Conservation (phyloP, 148 eudicot species). For the Rhododendron williamsianum region DNA sequence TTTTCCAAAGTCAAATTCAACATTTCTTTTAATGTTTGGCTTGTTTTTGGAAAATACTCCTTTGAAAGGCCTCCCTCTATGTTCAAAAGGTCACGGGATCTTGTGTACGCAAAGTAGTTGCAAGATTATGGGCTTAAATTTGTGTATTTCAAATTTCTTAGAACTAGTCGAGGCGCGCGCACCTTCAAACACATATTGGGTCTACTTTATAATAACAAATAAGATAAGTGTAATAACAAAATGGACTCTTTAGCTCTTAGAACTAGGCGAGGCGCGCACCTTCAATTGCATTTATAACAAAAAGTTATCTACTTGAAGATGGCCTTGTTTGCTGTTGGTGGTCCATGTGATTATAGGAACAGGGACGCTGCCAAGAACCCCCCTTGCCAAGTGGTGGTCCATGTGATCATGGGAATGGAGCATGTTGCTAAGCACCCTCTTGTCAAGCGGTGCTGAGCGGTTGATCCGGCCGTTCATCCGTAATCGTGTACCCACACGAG, state of each 20-base stretch:
- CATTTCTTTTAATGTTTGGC: conserved; percentile 19
- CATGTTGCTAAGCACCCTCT: too few relatives aligned
- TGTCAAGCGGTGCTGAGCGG: too few relatives aligned
- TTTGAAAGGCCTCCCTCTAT: too few relatives aligned
- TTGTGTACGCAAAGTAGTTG: background rate
- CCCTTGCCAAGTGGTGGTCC: too few relatives aligned
- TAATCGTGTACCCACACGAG: background rate
- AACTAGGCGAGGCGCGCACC: background rate
- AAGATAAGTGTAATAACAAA: too few relatives aligned
- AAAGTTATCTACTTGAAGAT: background rate
- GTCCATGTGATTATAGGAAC: background rate
- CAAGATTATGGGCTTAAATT: background rate
- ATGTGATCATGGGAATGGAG: too few relatives aligned
- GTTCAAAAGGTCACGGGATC: too few relatives aligned
- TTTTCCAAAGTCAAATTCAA: conserved; percentile 15
- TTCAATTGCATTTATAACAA: too few relatives aligned
- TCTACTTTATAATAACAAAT: too few relatives aligned
- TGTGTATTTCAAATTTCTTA: background rate
- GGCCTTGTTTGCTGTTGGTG: background rate
- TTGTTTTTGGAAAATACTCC: background rate
- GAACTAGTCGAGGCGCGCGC: background rate
- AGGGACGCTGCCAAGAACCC: too few relatives aligned
- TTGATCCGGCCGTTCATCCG: rapidly evolving
- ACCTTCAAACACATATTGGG: too few relatives aligned
- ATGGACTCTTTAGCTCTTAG: too few relatives aligned